Percentiles rank a stretch among this genome's conserved stretches.
Conservation (phyloP, 208 protist species). For the Acanthamoeba sp. region DNA sequence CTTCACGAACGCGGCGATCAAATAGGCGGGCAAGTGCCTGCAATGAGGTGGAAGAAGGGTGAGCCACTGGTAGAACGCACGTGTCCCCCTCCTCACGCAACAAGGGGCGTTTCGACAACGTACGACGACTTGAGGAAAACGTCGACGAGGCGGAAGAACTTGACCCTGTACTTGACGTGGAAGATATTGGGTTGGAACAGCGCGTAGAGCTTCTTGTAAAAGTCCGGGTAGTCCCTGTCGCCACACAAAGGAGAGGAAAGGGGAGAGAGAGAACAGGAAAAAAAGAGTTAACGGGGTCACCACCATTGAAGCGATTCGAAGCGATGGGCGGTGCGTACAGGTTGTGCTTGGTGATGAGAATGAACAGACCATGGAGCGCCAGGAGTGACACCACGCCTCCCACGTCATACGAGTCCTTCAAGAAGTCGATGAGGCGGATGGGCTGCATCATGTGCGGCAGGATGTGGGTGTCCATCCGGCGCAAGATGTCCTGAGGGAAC, state of each 20-base stretch:
- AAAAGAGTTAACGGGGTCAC: background rate
- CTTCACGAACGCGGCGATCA: constrained; percentile 86
- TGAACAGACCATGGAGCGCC: constrained; percentile 80
- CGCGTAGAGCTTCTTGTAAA: constrained; percentile 81
- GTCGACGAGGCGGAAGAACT: constrained; percentile 82
- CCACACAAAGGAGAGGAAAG: background rate
- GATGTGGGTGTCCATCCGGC: constrained; percentile 68
- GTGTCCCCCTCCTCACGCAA: background rate
- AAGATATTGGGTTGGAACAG: constrained; percentile 78
- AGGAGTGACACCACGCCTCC: constrained; percentile 80
- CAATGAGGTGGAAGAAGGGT: background rate
- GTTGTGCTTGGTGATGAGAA: constrained; percentile 85
- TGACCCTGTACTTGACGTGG: constrained; percentile 80
- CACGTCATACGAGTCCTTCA: constrained; percentile 82
- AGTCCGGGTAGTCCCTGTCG: constrained; percentile 83
- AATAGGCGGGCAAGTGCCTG: constrained; percentile 82
- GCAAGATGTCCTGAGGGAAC: constrained; percentile 27
- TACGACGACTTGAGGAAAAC: constrained; percentile 78
- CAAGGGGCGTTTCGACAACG: background rate
- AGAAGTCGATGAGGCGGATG: constrained; percentile 81
- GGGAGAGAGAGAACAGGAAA: no score
- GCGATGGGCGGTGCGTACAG: constrained; percentile 43
- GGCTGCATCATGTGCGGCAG: constrained; percentile 71
- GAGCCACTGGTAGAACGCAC: background rate
- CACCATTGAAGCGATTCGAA: background rate